Evolutionary conservation across 2,329 filamentous ascomycete genomes (phyloP).

Genomic region (Proliferodiscus dingleyae): DNA sequence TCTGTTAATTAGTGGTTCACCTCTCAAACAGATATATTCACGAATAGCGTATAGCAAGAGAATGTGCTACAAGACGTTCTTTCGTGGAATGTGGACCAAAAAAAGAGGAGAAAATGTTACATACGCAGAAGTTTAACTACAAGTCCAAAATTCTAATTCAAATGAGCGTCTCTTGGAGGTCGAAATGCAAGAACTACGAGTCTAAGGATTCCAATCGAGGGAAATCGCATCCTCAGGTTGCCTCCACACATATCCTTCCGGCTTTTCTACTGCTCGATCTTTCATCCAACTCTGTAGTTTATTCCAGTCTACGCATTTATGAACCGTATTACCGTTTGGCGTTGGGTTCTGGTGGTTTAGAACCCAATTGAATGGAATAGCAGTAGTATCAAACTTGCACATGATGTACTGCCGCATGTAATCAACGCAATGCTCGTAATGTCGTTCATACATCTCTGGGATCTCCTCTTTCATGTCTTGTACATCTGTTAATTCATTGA

Average conservation of each 20-base stretch:
- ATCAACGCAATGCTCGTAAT: constrained; percentile 7
- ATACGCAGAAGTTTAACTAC: too few relatives aligned
- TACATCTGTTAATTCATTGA: neutral
- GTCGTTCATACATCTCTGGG: constrained; percentile 4
- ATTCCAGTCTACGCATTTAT: constrained; percentile 6
- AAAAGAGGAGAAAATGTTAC: too few relatives aligned
- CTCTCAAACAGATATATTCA: too few relatives aligned
- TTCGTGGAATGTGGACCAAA: too few relatives aligned
- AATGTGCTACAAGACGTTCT: too few relatives aligned
- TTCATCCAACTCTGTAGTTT: constrained; percentile 4
- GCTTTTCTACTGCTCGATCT: constrained; percentile 3
- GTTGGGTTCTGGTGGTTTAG: neutral
- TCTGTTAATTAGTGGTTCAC: too few relatives aligned
- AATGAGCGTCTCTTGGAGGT: too few relatives aligned
- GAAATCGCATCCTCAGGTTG: neutral
- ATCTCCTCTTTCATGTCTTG: neutral
- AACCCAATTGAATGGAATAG: constrained; percentile 1
- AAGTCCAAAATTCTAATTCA: too few relatives aligned
- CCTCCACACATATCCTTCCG: constrained; percentile 5
- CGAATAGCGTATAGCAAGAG: too few relatives aligned
- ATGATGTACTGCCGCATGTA: constrained; percentile 3
- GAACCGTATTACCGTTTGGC: neutral
- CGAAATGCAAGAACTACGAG: too few relatives aligned
- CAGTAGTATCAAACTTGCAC: constrained; percentile 1
- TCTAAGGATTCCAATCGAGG: too few relatives aligned